A percentile compares a stretch with the other conserved stretches of the same genome.
Conservation (phyloP, 441 rosid species). For the Euphorbia corollata region DNA sequence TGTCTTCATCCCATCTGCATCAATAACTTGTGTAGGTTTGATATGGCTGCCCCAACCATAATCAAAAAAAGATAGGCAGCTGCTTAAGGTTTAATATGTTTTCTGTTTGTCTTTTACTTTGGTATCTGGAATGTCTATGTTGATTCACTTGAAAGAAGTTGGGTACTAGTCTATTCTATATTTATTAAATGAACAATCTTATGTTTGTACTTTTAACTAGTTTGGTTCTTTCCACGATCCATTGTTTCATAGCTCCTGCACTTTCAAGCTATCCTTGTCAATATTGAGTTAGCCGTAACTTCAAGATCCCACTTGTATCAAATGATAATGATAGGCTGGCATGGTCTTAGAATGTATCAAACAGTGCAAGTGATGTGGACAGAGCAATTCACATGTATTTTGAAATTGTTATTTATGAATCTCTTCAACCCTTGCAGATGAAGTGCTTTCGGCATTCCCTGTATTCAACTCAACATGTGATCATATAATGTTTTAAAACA, state of each 20-base stretch:
- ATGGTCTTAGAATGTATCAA: no score
- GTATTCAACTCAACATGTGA: no score
- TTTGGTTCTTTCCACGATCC: background rate
- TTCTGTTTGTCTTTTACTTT: background rate
- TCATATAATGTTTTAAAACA: no score
- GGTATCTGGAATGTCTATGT: background rate
- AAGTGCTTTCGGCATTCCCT: no score
- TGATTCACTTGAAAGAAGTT: background rate
- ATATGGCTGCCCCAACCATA: constrained; percentile 87
- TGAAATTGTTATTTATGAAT: no score
- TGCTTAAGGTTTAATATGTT: constrained; percentile 52
- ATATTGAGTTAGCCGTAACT: no score
- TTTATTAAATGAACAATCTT: background rate
- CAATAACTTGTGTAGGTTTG: constrained; percentile 46
- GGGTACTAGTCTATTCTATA: background rate
- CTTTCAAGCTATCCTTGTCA: no score
- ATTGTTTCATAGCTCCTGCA: no score
- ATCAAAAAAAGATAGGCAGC: constrained; percentile 75
- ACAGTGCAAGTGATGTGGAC: background rate
- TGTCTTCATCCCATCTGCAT: background rate
- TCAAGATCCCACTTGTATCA: background rate
- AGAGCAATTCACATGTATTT: background rate
- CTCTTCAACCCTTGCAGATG: no score
- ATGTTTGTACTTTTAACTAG: background rate
- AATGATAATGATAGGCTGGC: background rate